phyloP scores from a whole-genome alignment of 2,329 filamentous ascomycete genomes.

The Cercospora citrullina region DNA sequence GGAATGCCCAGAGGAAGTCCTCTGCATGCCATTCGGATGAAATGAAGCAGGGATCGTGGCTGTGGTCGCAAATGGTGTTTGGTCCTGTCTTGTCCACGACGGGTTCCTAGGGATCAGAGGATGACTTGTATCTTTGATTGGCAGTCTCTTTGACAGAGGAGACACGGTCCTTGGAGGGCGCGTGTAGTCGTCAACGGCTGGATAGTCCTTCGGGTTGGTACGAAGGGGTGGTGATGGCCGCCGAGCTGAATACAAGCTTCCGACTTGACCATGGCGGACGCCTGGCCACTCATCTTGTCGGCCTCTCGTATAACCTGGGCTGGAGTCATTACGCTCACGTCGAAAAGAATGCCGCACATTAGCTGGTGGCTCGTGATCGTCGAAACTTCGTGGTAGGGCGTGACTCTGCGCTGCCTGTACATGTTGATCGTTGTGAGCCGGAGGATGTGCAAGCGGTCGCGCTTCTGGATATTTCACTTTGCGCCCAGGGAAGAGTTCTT shows the following conservation, averaged over 20 bases:
- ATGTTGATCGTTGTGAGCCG: not conserved
- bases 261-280: not conserved
- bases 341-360: conserved; percentile 4
- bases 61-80: not conserved
- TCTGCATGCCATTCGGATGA: not conserved
- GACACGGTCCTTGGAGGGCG: not conserved
- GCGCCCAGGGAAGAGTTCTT: not conserved
- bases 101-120: not conserved
- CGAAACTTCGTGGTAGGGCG: not conserved
- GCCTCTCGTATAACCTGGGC: not conserved
- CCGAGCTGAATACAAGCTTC: not conserved
- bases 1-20: not conserved
- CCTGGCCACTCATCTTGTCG: not conserved
- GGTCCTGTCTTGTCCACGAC: not conserved
- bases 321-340: not conserved
- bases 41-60: not conserved
- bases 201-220: not conserved
- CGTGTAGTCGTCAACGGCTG: not conserved
- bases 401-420: not conserved
- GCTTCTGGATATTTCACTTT: not conserved
- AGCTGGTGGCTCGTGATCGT: not conserved
- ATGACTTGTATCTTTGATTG: not conserved
- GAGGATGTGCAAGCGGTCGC: not conserved
- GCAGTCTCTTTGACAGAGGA: not conserved
- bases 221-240: not conserved